phyloP scores from a whole-genome alignment of 768 basidiomycete species.

The Phaeotremella skinneri region DNA sequence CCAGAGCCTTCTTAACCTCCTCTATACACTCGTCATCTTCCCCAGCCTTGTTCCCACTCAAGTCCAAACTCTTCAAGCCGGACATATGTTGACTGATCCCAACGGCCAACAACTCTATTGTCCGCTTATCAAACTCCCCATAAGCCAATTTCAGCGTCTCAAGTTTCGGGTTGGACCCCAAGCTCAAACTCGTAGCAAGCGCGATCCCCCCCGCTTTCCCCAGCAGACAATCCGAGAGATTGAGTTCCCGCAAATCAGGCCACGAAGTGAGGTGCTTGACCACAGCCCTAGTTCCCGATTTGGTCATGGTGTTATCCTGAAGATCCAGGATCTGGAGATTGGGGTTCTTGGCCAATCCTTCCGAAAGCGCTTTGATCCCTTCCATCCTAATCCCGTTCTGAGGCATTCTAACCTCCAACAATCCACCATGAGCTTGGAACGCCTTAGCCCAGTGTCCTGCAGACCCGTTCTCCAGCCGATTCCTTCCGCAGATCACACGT shows the following conservation, averaged over 20 bases:
- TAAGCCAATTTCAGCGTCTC: slow-evolving; percentile 81
- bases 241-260: slow-evolving; percentile 70
- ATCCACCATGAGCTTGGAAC: slow-evolving; percentile 75
- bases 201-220: slow-evolving; percentile 73
- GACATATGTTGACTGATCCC: slow-evolving; percentile 64
- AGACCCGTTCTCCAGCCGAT: slow-evolving; percentile 89
- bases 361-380: slow-evolving; percentile 75
- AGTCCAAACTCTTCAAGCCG: slow-evolving; percentile 66
- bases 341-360: slow-evolving; percentile 67
- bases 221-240: slow-evolving; percentile 88
- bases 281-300: slow-evolving; percentile 57
- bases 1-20: slow-evolving; percentile 54
- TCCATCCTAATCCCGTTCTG: slow-evolving; percentile 96
- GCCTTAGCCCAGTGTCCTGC: slow-evolving; percentile 81
- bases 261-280: slow-evolving; percentile 67
- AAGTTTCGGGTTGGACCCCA: slow-evolving; percentile 71
- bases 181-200: slow-evolving; percentile 62
- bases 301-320: slow-evolving; percentile 66
- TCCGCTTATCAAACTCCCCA: slow-evolving; percentile 74
- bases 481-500: slow-evolving; percentile 86
- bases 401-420: slow-evolving; percentile 86
- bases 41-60: slow-evolving; percentile 70
- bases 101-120: slow-evolving; percentile 66
- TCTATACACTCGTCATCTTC: slow-evolving; percentile 56
- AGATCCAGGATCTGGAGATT: slow-evolving; percentile 76